phyloP scores from a whole-genome alignment of 75 land plant genomes.

The Pinus albicaulis region DNA sequence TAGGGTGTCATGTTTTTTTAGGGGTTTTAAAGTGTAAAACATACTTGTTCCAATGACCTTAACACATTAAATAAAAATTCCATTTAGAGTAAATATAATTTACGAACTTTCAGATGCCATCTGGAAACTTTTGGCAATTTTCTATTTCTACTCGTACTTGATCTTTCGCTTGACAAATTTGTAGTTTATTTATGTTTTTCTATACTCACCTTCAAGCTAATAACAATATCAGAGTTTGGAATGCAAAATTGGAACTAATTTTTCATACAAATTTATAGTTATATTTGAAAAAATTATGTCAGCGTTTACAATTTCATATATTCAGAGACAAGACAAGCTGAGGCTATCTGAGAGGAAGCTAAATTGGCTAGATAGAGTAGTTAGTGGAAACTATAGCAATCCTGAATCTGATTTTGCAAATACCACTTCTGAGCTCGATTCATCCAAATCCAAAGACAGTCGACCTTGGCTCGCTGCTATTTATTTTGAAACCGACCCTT shows the following conservation, averaged over 20 bases:
- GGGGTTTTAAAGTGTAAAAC: background rate
- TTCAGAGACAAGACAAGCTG: slow-evolving; percentile 52
- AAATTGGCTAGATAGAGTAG: too few species aligned
- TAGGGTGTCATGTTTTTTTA: background rate
- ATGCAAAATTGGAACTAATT: background rate
- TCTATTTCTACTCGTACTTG: background rate
- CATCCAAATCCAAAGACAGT: too few species aligned
- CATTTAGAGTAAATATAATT: background rate
- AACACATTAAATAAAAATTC: background rate
- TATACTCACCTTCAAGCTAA: background rate
- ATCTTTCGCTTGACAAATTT: background rate
- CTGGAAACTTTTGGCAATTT: background rate
- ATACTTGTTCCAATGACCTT: too few species aligned
- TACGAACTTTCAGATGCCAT: background rate
- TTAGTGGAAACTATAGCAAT: too few species aligned
- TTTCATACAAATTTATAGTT: background rate
- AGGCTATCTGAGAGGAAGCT: too few species aligned
- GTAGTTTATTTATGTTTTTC: background rate
- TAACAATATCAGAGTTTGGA: background rate
- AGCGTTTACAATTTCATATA: background rate
- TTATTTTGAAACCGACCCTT: too few species aligned
- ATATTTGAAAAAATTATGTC: too few species aligned
- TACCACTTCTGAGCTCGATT: too few species aligned
- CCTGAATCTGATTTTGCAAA: too few species aligned
- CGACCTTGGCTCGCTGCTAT: too few species aligned